phyloP scores from a whole-genome alignment of 225 moss, liverwort and hornwort genomes.

The Pseudisothecium myosuroides region DNA sequence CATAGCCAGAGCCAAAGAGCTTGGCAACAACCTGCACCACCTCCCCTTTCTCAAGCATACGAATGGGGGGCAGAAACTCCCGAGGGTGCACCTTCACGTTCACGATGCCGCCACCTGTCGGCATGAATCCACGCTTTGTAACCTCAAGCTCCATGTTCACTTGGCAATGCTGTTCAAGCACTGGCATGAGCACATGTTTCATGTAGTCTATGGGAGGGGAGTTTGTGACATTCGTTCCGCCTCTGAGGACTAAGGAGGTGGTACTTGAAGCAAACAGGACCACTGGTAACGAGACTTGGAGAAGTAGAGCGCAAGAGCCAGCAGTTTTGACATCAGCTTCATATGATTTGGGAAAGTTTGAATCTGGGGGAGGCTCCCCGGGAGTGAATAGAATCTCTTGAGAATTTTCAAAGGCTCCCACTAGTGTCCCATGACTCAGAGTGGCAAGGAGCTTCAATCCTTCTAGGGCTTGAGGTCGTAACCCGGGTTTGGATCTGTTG shows the following conservation, averaged over 20 bases:
- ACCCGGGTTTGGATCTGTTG: not conserved
- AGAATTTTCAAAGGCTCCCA: not conserved
- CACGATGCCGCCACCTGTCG: not conserved
- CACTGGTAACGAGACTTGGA: not conserved
- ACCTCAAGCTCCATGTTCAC: not conserved
- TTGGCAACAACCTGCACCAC: not conserved
- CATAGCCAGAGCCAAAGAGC: not conserved
- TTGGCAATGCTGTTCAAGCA: not conserved
- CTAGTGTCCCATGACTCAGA: not conserved
- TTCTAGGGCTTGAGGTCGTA: not conserved
- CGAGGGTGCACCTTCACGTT: not conserved
- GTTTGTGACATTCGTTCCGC: not conserved
- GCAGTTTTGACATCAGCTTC: not conserved
- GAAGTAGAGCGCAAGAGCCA: not conserved
- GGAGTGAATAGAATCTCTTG: not conserved
- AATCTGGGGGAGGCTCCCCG: not conserved
- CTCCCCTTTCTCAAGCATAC: not conserved
- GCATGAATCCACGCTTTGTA: not conserved
- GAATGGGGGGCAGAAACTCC: not conserved
- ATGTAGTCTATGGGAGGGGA: constrained; percentile 1
- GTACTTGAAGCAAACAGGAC: not conserved
- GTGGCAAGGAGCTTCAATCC: not conserved
- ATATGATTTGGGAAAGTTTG: not conserved
- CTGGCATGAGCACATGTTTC: not conserved
- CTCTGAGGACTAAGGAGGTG: not conserved